Conservation (phyloP, 805 yeast species). For the Millerozyma acaciae region DNA sequence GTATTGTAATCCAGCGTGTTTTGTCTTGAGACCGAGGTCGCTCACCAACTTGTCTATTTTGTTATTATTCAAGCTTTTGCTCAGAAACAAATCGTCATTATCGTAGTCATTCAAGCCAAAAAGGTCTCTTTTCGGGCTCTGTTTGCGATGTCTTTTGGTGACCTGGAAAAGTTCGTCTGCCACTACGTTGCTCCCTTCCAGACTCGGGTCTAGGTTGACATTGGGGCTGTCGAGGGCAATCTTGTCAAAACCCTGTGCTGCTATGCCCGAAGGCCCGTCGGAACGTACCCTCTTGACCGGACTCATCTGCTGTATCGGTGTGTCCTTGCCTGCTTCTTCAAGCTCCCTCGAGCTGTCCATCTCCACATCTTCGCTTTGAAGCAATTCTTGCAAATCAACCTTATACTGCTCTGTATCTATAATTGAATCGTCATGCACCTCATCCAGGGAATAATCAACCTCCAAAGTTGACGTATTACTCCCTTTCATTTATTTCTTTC, state of each 20-base stretch:
- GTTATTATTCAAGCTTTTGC: conserved; percentile 25
- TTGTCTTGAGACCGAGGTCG: conserved; percentile 28
- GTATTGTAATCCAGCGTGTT: conserved; percentile 18
- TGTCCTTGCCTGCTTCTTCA: neutral
- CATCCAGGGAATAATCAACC: conserved; percentile 3
- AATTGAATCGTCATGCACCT: conserved; percentile 2
- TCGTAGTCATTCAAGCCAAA: conserved; percentile 9
- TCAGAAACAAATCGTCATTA: conserved; percentile 14
- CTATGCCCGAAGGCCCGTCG: conserved; percentile 1
- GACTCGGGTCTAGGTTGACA: conserved; percentile 9
- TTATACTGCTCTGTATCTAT: conserved; percentile 16
- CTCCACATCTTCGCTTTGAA: conserved; percentile 5
- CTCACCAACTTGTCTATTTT: conserved; percentile 36
- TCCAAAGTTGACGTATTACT: too few species aligned
- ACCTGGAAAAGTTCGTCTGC: conserved; percentile 33
- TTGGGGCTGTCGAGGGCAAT: conserved; percentile 2
- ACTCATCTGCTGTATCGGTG: neutral
- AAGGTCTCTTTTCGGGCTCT: conserved; percentile 5
- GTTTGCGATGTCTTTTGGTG: conserved; percentile 17
- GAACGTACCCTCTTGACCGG: conserved; percentile 2
- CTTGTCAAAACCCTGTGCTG: neutral
- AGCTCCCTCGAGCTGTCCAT: neutral
- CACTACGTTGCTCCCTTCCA: conserved; percentile 9
- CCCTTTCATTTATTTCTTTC: conserved; percentile 3
- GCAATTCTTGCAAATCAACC: conserved; percentile 16